Evolutionary conservation across 169 alveolate genomes (phyloP).

Genomic region (Cryptosporidium muris): DNA sequence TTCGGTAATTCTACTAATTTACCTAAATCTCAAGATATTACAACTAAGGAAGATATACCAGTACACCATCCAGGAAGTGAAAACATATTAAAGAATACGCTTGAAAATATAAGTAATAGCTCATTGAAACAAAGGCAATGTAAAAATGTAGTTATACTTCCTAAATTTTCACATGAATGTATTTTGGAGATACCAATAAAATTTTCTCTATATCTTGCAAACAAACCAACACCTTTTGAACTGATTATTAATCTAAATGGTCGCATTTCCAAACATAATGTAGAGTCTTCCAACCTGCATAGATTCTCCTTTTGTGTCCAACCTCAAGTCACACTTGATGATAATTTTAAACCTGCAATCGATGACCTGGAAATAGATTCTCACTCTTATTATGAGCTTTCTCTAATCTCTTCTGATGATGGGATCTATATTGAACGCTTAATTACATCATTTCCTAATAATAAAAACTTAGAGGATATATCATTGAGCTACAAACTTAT

Average conservation of each 20-base stretch:
- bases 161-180: slow-evolving; percentile 40
- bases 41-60: no score
- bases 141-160: slow-evolving; percentile 5
- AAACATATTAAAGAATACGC: no score
- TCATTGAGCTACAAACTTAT: no score
- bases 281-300: not conserved
- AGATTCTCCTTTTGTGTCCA: slow-evolving; percentile 21
- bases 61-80: no score
- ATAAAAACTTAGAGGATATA: no score
- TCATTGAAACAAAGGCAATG: not conserved
- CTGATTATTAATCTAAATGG: slow-evolving; percentile 1
- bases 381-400: slow-evolving; percentile 22
- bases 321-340: slow-evolving; percentile 17
- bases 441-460: no score
- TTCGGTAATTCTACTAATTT: no score
- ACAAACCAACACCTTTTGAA: not conserved
- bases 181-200: slow-evolving; percentile 24
- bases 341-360: slow-evolving; percentile 6
- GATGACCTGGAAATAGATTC: slow-evolving; percentile 2
- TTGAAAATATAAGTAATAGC: no score
- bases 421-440: no score
- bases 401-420: not conserved
- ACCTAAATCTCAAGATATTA: no score
- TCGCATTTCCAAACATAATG: not conserved
- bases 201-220: slow-evolving; percentile 16